phyloP scores from a whole-genome alignment of 2,329 filamentous ascomycete species.

The Colletotrichum tanaceti region DNA sequence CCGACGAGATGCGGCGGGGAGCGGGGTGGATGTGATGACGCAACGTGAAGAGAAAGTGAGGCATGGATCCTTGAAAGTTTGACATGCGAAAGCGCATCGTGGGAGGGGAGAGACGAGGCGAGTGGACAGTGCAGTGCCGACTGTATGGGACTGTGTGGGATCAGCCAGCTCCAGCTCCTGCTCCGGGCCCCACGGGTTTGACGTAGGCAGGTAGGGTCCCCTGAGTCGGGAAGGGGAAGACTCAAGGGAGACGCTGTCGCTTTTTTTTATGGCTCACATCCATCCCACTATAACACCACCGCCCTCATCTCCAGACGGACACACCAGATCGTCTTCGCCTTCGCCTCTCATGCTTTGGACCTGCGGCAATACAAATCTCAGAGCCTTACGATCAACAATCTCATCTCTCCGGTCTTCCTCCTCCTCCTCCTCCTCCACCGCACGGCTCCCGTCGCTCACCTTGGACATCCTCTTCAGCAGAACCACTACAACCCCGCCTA shows the following conservation, averaged over 20 bases:
- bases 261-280: constrained; percentile 35
- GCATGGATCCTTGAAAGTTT: constrained; percentile 31
- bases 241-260: too few species aligned
- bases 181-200: neutral
- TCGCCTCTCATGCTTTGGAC: constrained; percentile 26
- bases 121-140: neutral
- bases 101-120: neutral
- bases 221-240: too few species aligned
- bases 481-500: constrained; percentile 1
- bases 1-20: neutral
- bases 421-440: neutral
- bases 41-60: constrained; percentile 32
- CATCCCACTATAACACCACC: constrained; percentile 36
- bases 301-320: constrained; percentile 17
- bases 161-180: neutral
- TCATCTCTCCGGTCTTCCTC: constrained; percentile 9
- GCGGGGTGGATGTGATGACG: constrained; percentile 30
- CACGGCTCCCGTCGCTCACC: constrained; percentile 38
- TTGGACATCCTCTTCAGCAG: constrained; percentile 4
- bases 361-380: constrained; percentile 15
- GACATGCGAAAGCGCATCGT: constrained; percentile 15
- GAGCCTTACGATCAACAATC: constrained; percentile 26
- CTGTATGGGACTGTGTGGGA: neutral
- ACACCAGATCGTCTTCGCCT: neutral
- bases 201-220: too few species aligned